These are phyloP conservation scores for Brettanomyces sp. DNA, from an alignment of 805 yeast genomes.

Conservation along the genomic window DNA sequence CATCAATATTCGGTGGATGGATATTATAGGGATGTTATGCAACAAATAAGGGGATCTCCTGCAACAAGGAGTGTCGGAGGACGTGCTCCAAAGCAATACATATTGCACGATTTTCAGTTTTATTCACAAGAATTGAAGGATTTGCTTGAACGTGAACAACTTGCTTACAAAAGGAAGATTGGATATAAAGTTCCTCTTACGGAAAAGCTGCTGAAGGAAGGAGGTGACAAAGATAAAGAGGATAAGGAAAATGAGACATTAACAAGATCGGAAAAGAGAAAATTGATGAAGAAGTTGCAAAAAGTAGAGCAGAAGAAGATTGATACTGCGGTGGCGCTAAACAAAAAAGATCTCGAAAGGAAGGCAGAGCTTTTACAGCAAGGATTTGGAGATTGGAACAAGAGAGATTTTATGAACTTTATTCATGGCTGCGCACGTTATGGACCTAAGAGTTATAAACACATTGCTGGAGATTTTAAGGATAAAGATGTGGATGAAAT, in stretches of 20 bases:
- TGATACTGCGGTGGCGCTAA: conserved; percentile 46
- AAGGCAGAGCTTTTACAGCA: conserved; percentile 45
- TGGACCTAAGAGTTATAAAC: conserved; percentile 44
- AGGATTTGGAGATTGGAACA: conserved; percentile 62
- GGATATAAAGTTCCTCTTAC: conserved; percentile 48
- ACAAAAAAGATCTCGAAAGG: conserved; percentile 48
- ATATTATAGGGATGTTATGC: conserved; percentile 62
- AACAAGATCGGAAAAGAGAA: conserved; percentile 6
- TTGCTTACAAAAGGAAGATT: conserved; percentile 50
- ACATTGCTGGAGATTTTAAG: conserved; percentile 47
- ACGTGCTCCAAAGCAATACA: conserved; percentile 54
- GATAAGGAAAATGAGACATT: conserved; percentile 10
- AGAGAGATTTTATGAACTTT: conserved; percentile 66
- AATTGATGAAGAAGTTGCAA: conserved; percentile 25
- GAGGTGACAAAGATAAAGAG: conserved; percentile 47
- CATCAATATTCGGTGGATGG: conserved; percentile 72
- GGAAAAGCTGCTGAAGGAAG: conserved; percentile 28
- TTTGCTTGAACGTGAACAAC: conserved; percentile 54
- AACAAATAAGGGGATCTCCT: conserved; percentile 28
- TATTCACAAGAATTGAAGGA: conserved; percentile 45
- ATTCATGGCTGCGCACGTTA: conserved; percentile 60
- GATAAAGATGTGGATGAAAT: conserved; percentile 54
- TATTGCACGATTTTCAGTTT: conserved; percentile 68
- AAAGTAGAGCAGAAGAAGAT: conserved; percentile 45
- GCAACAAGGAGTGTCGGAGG: conserved; percentile 31